These are phyloP conservation scores for Chernovozyma aurita DNA, from an alignment of 1,139 yeast genomes.

Conservation along the genomic window DNA sequence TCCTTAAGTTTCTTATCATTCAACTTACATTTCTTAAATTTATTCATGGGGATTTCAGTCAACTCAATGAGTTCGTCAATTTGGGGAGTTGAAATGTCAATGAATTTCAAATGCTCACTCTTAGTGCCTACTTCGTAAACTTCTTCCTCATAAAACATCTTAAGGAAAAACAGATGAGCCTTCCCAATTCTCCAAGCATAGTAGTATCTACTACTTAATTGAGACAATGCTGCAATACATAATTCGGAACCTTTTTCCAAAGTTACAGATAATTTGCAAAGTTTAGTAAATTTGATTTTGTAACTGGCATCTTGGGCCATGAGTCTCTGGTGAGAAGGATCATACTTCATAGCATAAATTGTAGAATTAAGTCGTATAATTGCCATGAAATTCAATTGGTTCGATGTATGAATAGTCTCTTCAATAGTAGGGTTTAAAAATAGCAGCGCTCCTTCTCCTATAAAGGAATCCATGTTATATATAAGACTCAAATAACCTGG, in stretches of 20 bases:
- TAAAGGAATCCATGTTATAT: constrained; percentile 22
- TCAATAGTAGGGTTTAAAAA: constrained; percentile 32
- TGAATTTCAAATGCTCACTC: constrained; percentile 4
- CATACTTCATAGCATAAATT: constrained; percentile 18
- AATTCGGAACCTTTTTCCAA: constrained; percentile 18
- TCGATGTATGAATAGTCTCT: constrained; percentile 25
- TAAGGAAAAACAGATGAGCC: constrained; percentile 27
- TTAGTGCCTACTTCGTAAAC: constrained; percentile 14
- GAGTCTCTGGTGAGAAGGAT: constrained; percentile 15
- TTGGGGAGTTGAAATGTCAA: not conserved
- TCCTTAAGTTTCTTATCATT: no score
- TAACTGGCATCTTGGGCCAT: constrained; percentile 13
- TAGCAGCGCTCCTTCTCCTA: constrained; percentile 34
- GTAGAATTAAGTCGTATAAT: constrained; percentile 18
- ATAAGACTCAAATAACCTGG: constrained; percentile 28
- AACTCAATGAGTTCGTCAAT: constrained; percentile 4
- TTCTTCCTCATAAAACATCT: constrained; percentile 17
- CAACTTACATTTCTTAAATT: not conserved
- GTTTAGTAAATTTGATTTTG: constrained; percentile 17
- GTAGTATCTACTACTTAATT: constrained; percentile 34
- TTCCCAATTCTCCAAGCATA: constrained; percentile 43
- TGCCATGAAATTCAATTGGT: constrained; percentile 24
- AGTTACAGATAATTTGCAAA: constrained; percentile 16
- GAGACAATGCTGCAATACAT: constrained; percentile 22
- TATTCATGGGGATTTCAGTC: constrained; percentile 3